Evolutionary conservation across 441 rosid species (phyloP).

Genomic region (Euphorbia celastroides): DNA sequence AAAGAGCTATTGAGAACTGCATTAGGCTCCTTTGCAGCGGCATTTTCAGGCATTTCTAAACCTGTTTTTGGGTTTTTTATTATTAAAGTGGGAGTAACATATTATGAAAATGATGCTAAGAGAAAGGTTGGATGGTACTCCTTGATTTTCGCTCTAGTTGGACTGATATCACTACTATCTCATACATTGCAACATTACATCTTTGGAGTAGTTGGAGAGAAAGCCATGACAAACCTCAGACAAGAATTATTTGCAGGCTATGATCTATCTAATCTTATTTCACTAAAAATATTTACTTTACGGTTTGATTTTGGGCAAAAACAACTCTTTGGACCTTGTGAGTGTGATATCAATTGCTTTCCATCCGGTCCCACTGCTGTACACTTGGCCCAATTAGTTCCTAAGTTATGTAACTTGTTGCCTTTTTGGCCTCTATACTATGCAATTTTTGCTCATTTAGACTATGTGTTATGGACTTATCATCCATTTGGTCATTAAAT

Average conservation of each 20-base stretch:
- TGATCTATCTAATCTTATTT: not conserved
- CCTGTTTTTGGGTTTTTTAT: slow-evolving; percentile 63
- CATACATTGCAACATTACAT: slow-evolving; percentile 65
- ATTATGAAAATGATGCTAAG: slow-evolving; percentile 36
- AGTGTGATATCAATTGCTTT: no score
- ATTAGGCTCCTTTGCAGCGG: slow-evolving; percentile 56
- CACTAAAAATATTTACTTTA: not conserved
- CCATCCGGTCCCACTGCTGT: no score
- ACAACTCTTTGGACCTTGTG: no score
- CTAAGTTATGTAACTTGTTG: no score
- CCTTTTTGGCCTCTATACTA: no score
- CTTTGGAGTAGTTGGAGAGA: slow-evolving; percentile 63
- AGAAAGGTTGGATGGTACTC: slow-evolving; percentile 40
- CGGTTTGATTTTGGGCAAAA: no score
- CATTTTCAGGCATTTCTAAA: slow-evolving; percentile 64
- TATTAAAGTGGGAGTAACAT: slow-evolving; percentile 55
- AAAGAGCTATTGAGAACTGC: slow-evolving; percentile 36
- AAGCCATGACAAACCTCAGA: slow-evolving; percentile 60
- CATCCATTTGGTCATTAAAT: no score
- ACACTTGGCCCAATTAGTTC: no score
- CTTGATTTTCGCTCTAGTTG: slow-evolving; percentile 39
- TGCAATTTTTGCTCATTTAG: no score
- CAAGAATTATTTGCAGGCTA: slow-evolving; percentile 52
- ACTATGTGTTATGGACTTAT: no score
- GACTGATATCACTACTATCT: slow-evolving; percentile 48